Evolutionary conservation across 2,329 filamentous ascomycete genomes (phyloP).

Genomic region (Diaporthe ilicicola): DNA sequence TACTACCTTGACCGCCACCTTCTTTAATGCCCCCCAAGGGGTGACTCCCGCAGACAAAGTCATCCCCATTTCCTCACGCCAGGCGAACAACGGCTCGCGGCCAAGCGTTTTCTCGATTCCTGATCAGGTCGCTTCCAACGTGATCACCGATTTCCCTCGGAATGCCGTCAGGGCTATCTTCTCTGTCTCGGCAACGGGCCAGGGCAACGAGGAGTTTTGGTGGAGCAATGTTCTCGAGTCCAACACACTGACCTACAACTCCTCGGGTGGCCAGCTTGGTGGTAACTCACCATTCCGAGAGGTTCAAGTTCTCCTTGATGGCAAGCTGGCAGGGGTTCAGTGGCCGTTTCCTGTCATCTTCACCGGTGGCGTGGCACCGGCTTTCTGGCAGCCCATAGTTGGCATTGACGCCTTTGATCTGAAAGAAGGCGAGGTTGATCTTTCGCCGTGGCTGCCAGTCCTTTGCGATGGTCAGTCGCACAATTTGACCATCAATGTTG

Average conservation of each 20-base stretch:
- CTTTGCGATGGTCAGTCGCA: conserved; percentile 73
- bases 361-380: conserved; percentile 80
- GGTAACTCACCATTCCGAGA: conserved; percentile 81
- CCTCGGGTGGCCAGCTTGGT: conserved; percentile 63
- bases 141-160: conserved; percentile 65
- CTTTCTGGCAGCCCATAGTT: conserved; percentile 80
- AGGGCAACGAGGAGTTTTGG: conserved; percentile 84
- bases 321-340: conserved; percentile 73
- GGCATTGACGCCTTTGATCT: conserved; percentile 83
- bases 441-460: conserved; percentile 77
- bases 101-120: conserved; percentile 75
- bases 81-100: conserved; percentile 56
- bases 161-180: conserved; percentile 76
- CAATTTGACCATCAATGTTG: conserved; percentile 73
- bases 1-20: conserved; percentile 68
- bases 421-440: conserved; percentile 81
- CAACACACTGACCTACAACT: conserved; percentile 66
- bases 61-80: conserved; percentile 69
- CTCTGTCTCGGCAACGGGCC: conserved; percentile 78
- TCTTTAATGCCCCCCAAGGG: conserved; percentile 48
- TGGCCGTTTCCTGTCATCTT: conserved; percentile 88
- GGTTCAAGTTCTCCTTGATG: conserved; percentile 79
- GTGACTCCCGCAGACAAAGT: conserved; percentile 68
- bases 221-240: conserved; percentile 78
- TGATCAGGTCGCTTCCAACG: conserved; percentile 64